phyloP scores from a whole-genome alignment of 2,329 filamentous ascomycete species.

The Colletotrichum sp. region DNA sequence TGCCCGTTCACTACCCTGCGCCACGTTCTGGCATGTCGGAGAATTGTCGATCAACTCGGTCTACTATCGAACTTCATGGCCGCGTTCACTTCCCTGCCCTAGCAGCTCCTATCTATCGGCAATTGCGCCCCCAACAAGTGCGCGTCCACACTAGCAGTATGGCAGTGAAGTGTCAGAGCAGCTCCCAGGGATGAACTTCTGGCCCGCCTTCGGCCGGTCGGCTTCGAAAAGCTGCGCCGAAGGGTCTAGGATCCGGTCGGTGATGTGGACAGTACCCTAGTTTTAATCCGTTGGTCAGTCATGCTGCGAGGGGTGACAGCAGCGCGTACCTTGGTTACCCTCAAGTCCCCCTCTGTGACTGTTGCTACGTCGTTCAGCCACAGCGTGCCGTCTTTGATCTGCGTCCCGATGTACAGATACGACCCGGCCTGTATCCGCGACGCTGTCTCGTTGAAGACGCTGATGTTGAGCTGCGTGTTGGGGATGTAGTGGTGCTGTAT shows the following conservation, averaged over 20 bases:
- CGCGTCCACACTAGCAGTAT: constrained; percentile 24
- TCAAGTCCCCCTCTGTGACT: constrained; percentile 8
- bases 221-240: constrained; percentile 28
- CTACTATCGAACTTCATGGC: neutral
- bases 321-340: neutral
- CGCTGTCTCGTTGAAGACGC: constrained; percentile 25
- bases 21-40: neutral
- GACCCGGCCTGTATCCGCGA: constrained; percentile 28
- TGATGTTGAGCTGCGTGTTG: constrained; percentile 23
- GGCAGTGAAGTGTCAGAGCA: constrained; percentile 29
- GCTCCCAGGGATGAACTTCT: constrained; percentile 29
- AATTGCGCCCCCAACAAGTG: neutral
- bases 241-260: constrained; percentile 28
- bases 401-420: constrained; percentile 28
- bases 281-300: neutral
- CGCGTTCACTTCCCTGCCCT: neutral
- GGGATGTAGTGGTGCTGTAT: constrained; percentile 30
- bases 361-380: constrained; percentile 27
- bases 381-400: constrained; percentile 20
- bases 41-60: neutral
- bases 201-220: constrained; percentile 25
- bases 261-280: constrained; percentile 27
- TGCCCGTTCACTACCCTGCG: neutral
- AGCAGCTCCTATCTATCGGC: neutral
- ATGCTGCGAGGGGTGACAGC: neutral